Evolutionary conservation across 371 early-diverging fungal species (phyloP), one percentile per base, ranked within the genome.

Genomic region (Amoeboaphelidium protococcarum): DNA sequence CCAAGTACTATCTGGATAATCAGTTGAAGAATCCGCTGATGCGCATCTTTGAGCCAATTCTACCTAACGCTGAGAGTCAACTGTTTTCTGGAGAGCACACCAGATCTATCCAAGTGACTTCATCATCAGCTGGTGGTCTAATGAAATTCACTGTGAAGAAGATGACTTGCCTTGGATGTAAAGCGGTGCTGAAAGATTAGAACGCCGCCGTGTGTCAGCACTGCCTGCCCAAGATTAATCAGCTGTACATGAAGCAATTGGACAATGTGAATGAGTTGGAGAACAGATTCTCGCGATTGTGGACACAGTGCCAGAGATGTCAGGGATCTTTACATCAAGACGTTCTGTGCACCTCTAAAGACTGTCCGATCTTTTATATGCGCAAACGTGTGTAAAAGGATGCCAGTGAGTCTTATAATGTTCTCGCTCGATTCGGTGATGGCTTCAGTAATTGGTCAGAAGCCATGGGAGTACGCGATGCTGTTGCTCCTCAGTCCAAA

Each of bases 271-370:
- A 77, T 42, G 71, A 74, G 37, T 67, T 78, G 2, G 86, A 91
- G 58, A 65, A 69, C 4, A 69, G 72, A 31, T 96, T 73, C 59
- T 69, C 89, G 22, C 64, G 89, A 16, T 72, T 98, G 40, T 96
- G 99, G 98, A 85, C 94, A 16, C 95, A 99, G 60, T 99, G 99
- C 56, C 99, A 98, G 60, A 72, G 96, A 31, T 98, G 99, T 61
- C 95, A 96, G 63, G 92, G 96, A 25, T 80, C 82, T 49, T 56
- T 96, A 46, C 86, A 90, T 60, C 88, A 86, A 54, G 95, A 96
- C 49, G 92, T 99, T 3, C 67, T 98, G 47, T 99, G 99, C 67
- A 80, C 85, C 3, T 87, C 85, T 57, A 81, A 80, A 61, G 98
- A 98, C 62, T 68, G 99, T 60, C 90, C 97, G 2, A 97, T 99